Evolutionary conservation across 768 basidiomycete species (phyloP), one percentile per base, ranked within the genome.

Genomic region (Tulasnella sp.): DNA sequence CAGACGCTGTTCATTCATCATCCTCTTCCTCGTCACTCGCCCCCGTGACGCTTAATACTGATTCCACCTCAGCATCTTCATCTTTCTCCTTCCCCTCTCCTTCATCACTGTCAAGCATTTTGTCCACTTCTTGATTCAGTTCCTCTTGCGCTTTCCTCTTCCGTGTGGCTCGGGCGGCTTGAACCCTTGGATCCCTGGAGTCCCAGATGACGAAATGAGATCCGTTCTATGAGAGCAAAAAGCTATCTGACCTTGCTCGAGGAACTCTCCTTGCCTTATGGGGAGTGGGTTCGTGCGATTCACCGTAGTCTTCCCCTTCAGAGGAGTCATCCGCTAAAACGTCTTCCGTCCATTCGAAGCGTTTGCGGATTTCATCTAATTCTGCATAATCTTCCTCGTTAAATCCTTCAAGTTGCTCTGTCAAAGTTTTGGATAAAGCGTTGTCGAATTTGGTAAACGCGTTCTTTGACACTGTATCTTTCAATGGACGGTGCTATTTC

Each of bases 321-420:
- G 89, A 90, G 8, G 92, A 92, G n/a, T 91, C 92, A 60, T 91
- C 85, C 1, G 93, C 91, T 60, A 93, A 88, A 64, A 95, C 90
- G 14, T 91, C 90, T 82, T 95, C 94, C 84, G 94, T 83, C 84
- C 93, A 93, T 72, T 89, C 88, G 83, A 95, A 95, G 40, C 93
- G 83, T 0, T 90, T 89, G 58, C 90, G 89, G 40, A 94, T 88
- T 41, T 90, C 87, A 77, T 91, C 90, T 3, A 94, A 87, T 78
- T 92, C 88, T 80, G 92, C 87, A 80, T 90, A 92, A 64, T 94
- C 93, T 54, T 90, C 92, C 83, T 94, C 93, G 81, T 89, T 91
- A 84, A 95, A 93, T 1, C 77, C 82, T 81, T 92, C 91, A 18
- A 96, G 86, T 83, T 93, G 91, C 78, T 90, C 88, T 50, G 91